Base-by-base conservation (phyloP, 1,284 basidiomycete genomes). In the Ganoderma sinense region DNA sequence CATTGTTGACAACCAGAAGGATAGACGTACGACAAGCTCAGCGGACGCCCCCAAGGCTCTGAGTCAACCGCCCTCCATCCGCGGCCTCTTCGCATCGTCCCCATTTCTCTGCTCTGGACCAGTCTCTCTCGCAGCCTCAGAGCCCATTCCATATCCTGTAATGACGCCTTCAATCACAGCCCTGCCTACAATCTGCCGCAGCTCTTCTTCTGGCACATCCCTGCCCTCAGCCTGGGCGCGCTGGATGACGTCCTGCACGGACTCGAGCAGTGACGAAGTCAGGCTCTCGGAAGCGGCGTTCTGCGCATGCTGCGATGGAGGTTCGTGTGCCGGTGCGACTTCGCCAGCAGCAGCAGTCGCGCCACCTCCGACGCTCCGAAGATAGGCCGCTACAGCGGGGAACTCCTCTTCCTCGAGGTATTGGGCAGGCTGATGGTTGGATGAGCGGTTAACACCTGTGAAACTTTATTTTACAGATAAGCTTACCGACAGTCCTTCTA, bases 361-460 rank as follows among this genome's bases (percentile, higher is more conserved):
- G 64, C 67, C 59, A 31, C 66, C 59, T 33, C 65, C 43, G 53
- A 73, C 53, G 26, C 65, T 59, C 26, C 78, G 71, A n/a, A 97
- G 85, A 81, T 91, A 96, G 11, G 83, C 81, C 0, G 94, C 86
- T 53, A 97, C 89, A 60, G 90, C 86, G n/a, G 92, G 92, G 77
- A 92, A 93, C 56, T 97, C 95, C 75, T 96, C 95, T 75, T 95
- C 93, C 53, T 84, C 81, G 2, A 97, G 85, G 75, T 90, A 85
- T 56, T 93, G 88, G 70, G 91, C 91, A 10, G 95, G 91, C 94
- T 96, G 74, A 36, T 51, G 36, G 20, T 20, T 36, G 18, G 0
- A 13, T 53, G 20, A 40, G 23, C 36, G 11, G 36, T 67, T 20
- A 10, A 41, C 31, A 40, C 18, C 13, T 14, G n/a, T 39, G 60